These are phyloP conservation scores for Clitopilus hobsonii DNA, from an alignment of 768 basidiomycete species.

Conservation along the genomic window DNA sequence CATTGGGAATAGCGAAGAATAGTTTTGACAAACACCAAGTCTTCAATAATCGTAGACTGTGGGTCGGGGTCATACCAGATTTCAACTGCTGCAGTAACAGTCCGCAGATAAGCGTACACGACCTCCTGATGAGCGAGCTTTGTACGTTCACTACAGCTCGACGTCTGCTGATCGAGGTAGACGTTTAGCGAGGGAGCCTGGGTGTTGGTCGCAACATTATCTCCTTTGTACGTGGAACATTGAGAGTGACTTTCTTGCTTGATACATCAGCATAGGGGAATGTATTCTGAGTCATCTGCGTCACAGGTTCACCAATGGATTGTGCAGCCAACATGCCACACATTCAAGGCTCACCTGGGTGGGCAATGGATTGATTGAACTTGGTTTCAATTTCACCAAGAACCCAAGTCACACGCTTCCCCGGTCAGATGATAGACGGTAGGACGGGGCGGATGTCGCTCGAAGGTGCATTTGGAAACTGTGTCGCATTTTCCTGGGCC, in stretches of 20 bases:
- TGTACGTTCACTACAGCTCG: slow-evolving; percentile 55
- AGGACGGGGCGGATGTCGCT: slow-evolving; percentile 86
- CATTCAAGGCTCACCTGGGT: slow-evolving; percentile 99
- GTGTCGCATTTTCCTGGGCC: slow-evolving; percentile 84
- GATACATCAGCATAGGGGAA: slow-evolving; percentile 99
- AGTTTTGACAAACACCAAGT: slow-evolving; percentile 93
- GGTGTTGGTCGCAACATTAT: slow-evolving; percentile 99
- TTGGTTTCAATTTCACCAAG: slow-evolving; percentile 93
- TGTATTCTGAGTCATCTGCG: slow-evolving; percentile 99
- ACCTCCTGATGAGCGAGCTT: slow-evolving; percentile 92
- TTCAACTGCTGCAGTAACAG: slow-evolving; percentile 92
- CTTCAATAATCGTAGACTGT: slow-evolving; percentile 89
- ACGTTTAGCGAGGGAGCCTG: slow-evolving; percentile 97
- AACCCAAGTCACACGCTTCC: slow-evolving; percentile 98
- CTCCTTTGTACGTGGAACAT: slow-evolving; percentile 98
- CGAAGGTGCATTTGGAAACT: slow-evolving; percentile 93
- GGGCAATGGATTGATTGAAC: slow-evolving; percentile 88
- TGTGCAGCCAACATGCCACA: slow-evolving; percentile 97
- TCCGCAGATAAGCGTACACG: slow-evolving; percentile 89
- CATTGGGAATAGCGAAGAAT: slow-evolving; percentile 99
- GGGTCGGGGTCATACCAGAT: slow-evolving; percentile 98
- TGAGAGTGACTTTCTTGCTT: slow-evolving; percentile 98
- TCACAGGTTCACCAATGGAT: slow-evolving; percentile 98
- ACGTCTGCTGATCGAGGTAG: slow-evolving; percentile 72
- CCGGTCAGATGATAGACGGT: slow-evolving; percentile 82